Percentiles rank a stretch among this genome's conserved stretches.
Conservation (phyloP, 2,329 filamentous ascomycete species). For the Colletotrichum truncatum region DNA sequence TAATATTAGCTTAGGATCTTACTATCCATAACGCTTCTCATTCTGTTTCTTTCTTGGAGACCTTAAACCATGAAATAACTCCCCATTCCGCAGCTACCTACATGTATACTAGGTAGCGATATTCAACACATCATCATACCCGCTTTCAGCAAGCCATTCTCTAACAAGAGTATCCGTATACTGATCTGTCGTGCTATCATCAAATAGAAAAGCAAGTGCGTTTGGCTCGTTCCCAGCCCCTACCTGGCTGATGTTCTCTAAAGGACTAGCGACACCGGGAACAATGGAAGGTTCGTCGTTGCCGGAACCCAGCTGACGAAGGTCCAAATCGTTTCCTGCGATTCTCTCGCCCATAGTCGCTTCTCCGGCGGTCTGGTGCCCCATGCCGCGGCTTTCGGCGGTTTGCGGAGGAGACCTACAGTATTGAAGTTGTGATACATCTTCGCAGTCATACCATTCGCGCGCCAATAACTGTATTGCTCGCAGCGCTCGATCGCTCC, state of each 20-base stretch:
- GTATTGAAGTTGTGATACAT: slow-evolving; percentile 20
- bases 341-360: background rate
- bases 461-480: slow-evolving; percentile 25
- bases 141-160: slow-evolving; percentile 14
- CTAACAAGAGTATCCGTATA: slow-evolving; percentile 6
- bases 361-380: background rate
- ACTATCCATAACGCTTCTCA: no score
- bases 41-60: no score
- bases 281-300: background rate
- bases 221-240: background rate
- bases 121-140: background rate
- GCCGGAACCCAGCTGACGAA: background rate
- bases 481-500: slow-evolving; percentile 29
- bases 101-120: background rate
- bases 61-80: no score
- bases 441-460: slow-evolving; percentile 31
- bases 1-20: no score
- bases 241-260: background rate
- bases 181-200: slow-evolving; percentile 1
- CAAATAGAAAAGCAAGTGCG: background rate
- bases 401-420: background rate
- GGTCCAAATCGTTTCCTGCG: background rate
- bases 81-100: background rate
- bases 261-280: background rate
- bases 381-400: background rate